Evolutionary conservation across 2,329 filamentous ascomycete genomes (phyloP).

Genomic region (Sclerotinia minor): DNA sequence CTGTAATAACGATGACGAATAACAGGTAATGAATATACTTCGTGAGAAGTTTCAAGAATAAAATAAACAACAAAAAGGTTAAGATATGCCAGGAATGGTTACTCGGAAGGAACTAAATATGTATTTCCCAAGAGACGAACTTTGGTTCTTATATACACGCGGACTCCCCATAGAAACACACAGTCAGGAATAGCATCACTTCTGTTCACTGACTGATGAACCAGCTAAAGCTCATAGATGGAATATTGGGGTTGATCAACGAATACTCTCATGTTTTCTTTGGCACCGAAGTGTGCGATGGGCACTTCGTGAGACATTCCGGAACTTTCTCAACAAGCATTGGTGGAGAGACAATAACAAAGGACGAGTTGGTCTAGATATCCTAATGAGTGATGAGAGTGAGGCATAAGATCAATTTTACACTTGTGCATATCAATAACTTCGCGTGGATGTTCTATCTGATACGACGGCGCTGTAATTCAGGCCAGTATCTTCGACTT

Average conservation of each 20-base stretch:
- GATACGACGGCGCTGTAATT: neutral
- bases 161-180: neutral
- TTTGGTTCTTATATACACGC: neutral
- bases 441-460: neutral
- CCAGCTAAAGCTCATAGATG: neutral
- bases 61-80: neutral
- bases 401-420: neutral
- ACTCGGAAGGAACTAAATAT: neutral
- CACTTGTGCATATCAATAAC: neutral
- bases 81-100: constrained; percentile 1
- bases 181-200: neutral
- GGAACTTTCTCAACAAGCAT: neutral
- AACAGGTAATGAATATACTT: neutral
- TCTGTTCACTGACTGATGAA: neutral
- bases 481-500: neutral
- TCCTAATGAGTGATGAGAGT: neutral
- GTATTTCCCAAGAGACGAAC: neutral
- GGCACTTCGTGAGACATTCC: neutral
- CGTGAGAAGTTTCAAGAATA: neutral
- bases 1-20: neutral
- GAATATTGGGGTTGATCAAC: neutral
- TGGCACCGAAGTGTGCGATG: neutral
- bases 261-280: neutral
- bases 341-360: constrained; percentile 2
- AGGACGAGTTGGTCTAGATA: neutral